phyloP scores from a whole-genome alignment of 1,284 basidiomycete species.

The Irpex lacteus region DNA sequence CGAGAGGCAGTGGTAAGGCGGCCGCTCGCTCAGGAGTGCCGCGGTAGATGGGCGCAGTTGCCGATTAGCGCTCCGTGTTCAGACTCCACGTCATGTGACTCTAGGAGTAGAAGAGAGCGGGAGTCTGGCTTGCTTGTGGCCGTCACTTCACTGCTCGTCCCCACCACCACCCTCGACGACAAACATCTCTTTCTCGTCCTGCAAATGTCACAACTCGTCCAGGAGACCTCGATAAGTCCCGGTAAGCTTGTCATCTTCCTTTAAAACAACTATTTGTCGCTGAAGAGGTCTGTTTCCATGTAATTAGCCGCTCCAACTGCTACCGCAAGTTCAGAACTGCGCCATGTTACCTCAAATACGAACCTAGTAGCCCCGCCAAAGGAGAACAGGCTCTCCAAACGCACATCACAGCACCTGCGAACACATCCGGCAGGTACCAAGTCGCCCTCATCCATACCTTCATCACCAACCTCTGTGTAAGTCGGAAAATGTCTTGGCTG shows the following conservation, averaged over 20 bases:
- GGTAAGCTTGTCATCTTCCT: not conserved
- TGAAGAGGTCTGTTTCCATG: not conserved
- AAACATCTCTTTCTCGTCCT: not conserved
- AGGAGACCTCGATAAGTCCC: not conserved
- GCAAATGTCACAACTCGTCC: slow-evolving; percentile 8
- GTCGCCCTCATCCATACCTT: slow-evolving; percentile 68
- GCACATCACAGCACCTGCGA: slow-evolving; percentile 43
- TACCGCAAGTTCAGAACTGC: slow-evolving; percentile 37
- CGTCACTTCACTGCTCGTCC: not conserved
- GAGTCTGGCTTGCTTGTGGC: not conserved
- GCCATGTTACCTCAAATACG: slow-evolving; percentile 41
- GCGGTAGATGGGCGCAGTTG: no score
- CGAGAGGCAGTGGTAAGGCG: no score
- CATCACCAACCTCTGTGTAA: slow-evolving; percentile 74
- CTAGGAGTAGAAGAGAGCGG: not conserved
- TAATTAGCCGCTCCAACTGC: not conserved
- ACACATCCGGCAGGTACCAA: slow-evolving; percentile 51
- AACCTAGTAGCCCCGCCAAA: slow-evolving; percentile 37
- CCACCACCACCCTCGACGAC: slow-evolving; percentile 5
- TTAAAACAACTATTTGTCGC: not conserved
- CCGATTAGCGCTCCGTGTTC: not conserved
- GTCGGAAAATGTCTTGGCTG: slow-evolving; percentile 24
- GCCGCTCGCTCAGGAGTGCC: no score
- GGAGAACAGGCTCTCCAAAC: slow-evolving; percentile 39
- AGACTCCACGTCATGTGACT: not conserved